Evolutionary conservation across 305 asterid species (phyloP), one percentile per base, ranked within the genome.

Genomic region (Striga hermonthica): DNA sequence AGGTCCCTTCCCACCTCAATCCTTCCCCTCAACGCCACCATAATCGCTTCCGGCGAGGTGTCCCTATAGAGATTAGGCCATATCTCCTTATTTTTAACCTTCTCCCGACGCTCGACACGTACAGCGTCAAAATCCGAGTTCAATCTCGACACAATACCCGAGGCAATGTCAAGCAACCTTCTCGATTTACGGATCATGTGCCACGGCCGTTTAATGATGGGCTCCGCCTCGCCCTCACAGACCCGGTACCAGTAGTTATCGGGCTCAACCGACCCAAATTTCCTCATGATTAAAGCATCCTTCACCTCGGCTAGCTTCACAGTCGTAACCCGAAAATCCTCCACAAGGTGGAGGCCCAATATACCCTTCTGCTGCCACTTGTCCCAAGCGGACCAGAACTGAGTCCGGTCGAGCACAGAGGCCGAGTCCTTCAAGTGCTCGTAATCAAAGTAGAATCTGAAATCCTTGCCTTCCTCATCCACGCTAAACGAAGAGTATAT

Each of bases 391-490:
- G 81, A 74, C 98, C 96, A 89, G 62, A 91, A 91, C 74, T 74
- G 88, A 44, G 15, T 72, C 70, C 80, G 84, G 67, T 91, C 97
- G 0, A 87, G 70, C 44, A 91, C 86, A 0, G 92, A 79, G 0
- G 95, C 79, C 1, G 86, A 77, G 15, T 85, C 95, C 80, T 59
- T 87, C 80, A 91, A 83, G 64, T 85, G 95, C 75, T 91, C 95
- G 44, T 83, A 80, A 65, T 91, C 96, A n/a, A 89, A 86, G 87
- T 86, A 89, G 65, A 83, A 83, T 67, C 96, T 76, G 71, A 89
- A 89, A 75, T 87, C 95, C 14, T 87, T 89, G 14, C 97, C 95
- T 72, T 91, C 95, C 66, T 91, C 95, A 7, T 91, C 90, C 41
- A 74, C 80, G 44, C 87, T 86, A 4, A 87, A 84, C 1, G 82